Evolutionary conservation across 176 grass and related monocot genomes (phyloP), one percentile per base, ranked within the genome.

Genomic region (Pharus latifolius): DNA sequence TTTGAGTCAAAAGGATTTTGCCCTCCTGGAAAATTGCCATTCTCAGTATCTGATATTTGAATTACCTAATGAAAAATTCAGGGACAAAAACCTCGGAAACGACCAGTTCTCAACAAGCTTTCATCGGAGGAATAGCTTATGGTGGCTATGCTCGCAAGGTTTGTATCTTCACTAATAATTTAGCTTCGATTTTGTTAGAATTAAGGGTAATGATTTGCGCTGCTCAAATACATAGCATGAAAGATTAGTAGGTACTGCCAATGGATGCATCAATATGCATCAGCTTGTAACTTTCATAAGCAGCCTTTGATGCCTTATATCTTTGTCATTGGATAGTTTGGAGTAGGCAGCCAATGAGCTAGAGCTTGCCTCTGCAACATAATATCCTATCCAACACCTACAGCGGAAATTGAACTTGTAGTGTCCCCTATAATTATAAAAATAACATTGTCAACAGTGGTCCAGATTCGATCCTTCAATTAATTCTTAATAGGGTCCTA

Each of bases 81-180:
- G 69, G 70, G 28, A 71, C 3, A 10, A 25, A 33, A 48, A n/a
- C 47, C 0, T 73, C 53, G 47, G 60, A 81, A 63, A 49, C 9
- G 28, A 44, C 19, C 26, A 27, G 38, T 79, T 34, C 43, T 30
- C 53, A 40, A 67, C 55, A 87, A 73, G 86, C 86, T 74, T 70
- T 84, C 17, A 85, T 97, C 17, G 89, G 89, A 75, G 89, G 93
- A 68, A 97, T 97, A 80, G 93, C 93, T 67, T 97, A 92, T 80
- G 93, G 89, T 7, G 83, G 94, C 32, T 97, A 90, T 77, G 94
- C 94, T 71, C 83, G 83, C 57, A 97, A 97, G 89, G 94, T 97
- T 89, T 37, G 41, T n/a, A 23, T 15, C 10, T 41, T 73, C 61
- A 42, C 63, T 49, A 44, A 34, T 50, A 2, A 14, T 2, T 29